Evolutionary conservation across 495 filamentous ascomycete genomes (phyloP), one percentile per base, ranked within the genome.

Genomic region (Talaromyces borbonicus): DNA sequence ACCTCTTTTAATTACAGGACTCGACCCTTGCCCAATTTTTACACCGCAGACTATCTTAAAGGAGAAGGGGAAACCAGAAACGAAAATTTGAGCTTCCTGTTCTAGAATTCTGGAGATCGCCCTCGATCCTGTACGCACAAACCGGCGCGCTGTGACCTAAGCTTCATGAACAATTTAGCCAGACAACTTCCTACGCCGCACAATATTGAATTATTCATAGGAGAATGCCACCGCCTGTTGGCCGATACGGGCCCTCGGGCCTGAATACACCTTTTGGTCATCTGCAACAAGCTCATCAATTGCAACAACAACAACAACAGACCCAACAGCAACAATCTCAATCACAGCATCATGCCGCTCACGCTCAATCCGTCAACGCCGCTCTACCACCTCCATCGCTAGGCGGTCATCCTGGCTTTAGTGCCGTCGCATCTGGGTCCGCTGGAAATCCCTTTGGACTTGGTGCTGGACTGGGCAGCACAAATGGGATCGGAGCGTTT

Each of bases 391-490:
- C 76, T 46, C 78, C 78, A 46, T 75, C 73, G 22, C 68, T 80
- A 24, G 72, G 69, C 42, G 63, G 66, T 47, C 78, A 82, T 50
- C 78, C 78, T 38, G 67, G 67, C 33, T 84, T 82, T 58, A 72
- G 70, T 23, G 56, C 61, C 32, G 68, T 60, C 31, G 83, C 81
- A 56, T 72, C 78, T 29, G 83, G 78, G 54, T 75, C 74, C 39
- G 83, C 75, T 59, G 74, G 76, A 51, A 85, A 81, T 50, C 81
- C 81, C 0, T 89, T 88, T 56, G 70, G 73, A 20, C 56, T 77
- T 5, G 71, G 71, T 4, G 73, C 73, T 37, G 71, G 68, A 38
- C 73, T 59, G 3, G 56, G 68, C 14, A 22, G 35, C 12, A 49
- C 78, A 40, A 76, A 83, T 48, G 71, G 73, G 23, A 66, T 79